These are phyloP conservation scores for Xerocomus potaroensis DNA, from an alignment of 768 basidiomycete genomes.

Conservation along the genomic window DNA sequence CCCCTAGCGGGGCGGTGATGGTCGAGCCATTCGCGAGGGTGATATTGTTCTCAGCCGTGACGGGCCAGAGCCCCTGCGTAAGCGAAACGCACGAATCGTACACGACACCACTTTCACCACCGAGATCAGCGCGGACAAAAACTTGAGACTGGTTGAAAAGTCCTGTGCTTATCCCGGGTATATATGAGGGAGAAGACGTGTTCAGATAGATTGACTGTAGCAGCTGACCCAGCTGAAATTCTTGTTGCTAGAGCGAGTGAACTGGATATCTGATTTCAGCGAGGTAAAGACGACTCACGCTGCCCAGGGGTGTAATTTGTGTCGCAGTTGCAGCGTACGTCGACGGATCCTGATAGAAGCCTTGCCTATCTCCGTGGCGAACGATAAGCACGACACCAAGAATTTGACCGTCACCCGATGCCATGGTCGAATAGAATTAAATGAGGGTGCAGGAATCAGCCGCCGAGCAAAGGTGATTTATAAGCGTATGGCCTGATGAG, in stretches of 20 bases:
- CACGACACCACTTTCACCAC: constrained; percentile 66
- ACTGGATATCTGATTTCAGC: not conserved
- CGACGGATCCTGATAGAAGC: constrained; percentile 61
- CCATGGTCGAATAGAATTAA: constrained; percentile 7
- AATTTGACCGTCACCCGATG: constrained; percentile 28
- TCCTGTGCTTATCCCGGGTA: constrained; percentile 36
- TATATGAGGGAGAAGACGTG: constrained; percentile 47
- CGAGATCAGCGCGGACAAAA: constrained; percentile 58
- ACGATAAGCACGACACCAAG: constrained; percentile 55
- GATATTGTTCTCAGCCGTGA: constrained; percentile 40
- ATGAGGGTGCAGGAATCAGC: too few relatives aligned
- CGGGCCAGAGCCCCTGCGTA: constrained; percentile 66
- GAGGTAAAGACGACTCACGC: constrained; percentile 36
- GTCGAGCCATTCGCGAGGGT: constrained; percentile 65
- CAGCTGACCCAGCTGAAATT: constrained; percentile 50
- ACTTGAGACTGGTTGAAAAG: constrained; percentile 39
- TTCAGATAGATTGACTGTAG: constrained; percentile 54
- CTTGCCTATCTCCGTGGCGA: constrained; percentile 59
- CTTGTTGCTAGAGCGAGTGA: constrained; percentile 42
- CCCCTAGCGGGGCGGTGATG: constrained; percentile 53
- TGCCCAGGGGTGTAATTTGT: constrained; percentile 64
- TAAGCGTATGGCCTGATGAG: not conserved
- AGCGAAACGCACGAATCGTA: constrained; percentile 63
- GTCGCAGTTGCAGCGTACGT: constrained; percentile 56
- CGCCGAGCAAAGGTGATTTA: not conserved